These are phyloP conservation scores for Solanum pimpinellifolium DNA, from an alignment of 257 asterid genomes.

Conservation along the genomic window DNA sequence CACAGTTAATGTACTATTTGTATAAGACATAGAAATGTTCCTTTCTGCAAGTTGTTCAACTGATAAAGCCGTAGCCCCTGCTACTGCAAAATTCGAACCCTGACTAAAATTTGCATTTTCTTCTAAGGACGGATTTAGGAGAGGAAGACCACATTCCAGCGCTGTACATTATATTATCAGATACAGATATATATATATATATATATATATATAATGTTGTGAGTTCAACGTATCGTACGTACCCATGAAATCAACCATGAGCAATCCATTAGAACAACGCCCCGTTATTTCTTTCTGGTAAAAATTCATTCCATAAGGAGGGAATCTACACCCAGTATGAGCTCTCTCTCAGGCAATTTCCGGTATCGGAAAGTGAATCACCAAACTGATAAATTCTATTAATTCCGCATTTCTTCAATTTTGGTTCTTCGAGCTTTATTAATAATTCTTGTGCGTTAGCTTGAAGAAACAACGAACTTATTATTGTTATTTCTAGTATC, in stretches of 20 bases:
- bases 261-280: conserved; percentile 7
- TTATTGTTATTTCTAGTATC: not conserved
- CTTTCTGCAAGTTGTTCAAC: not conserved
- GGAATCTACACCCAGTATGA: not conserved
- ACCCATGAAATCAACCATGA: conserved; percentile 9
- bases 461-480: not conserved
- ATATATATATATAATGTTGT: not conserved
- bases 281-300: not conserved
- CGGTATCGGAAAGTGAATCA: conserved; percentile 12
- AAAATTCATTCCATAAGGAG: conserved; percentile 10
- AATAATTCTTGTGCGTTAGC: not conserved
- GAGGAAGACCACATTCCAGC: not conserved
- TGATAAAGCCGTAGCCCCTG: conserved; percentile 12
- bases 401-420: not conserved
- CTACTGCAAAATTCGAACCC: conserved; percentile 6
- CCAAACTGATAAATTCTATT: conserved; percentile 13
- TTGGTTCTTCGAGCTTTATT: not conserved
- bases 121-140: not conserved
- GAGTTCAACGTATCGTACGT: not conserved
- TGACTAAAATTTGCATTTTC: not conserved
- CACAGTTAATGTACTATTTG: not conserved
- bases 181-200: no score
- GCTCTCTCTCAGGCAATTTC: conserved; percentile 7
- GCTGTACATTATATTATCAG: not conserved
- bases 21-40: not conserved